phyloP scores from a whole-genome alignment of 163 green algal genomes.

The Dunaliella salina region DNA sequence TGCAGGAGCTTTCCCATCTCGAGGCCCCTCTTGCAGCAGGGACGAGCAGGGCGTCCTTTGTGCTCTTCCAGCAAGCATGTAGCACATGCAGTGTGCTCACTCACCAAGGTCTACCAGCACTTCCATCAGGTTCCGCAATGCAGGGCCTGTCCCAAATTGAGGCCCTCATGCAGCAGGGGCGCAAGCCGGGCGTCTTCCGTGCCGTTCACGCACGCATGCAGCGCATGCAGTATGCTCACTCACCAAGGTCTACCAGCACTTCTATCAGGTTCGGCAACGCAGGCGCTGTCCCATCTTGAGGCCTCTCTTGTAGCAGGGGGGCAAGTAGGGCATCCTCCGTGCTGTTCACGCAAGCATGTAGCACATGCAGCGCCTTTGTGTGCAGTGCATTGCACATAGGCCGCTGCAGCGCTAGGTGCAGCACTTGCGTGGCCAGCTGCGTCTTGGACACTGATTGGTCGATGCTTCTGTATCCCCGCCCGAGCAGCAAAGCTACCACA shows the following conservation, averaged over 20 bases:
- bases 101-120: background rate
- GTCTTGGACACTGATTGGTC: slow-evolving; percentile 22
- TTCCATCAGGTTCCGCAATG: background rate
- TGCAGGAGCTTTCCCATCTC: background rate
- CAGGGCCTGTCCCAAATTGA: background rate
- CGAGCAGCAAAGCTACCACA: slow-evolving; percentile 31
- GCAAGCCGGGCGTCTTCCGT: slow-evolving; percentile 22
- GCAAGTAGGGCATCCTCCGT: slow-evolving; percentile 23
- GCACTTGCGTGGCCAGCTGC: slow-evolving; percentile 19
- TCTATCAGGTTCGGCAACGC: background rate
- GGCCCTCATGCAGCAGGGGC: slow-evolving; percentile 25
- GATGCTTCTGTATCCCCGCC: slow-evolving; percentile 10
- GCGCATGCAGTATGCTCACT: slow-evolving; percentile 27
- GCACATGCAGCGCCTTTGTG: slow-evolving; percentile 30
- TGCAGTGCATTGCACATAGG: slow-evolving; percentile 33
- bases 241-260: background rate
- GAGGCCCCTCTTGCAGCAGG: slow-evolving; percentile 24
- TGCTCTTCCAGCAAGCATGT: slow-evolving; percentile 22
- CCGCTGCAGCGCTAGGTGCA: slow-evolving; percentile 26
- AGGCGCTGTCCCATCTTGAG: background rate
- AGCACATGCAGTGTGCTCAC: slow-evolving; percentile 35
- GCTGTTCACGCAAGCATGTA: slow-evolving; percentile 25
- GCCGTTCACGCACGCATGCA: slow-evolving; percentile 25
- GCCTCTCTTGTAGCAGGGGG: slow-evolving; percentile 25
- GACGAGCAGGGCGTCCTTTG: slow-evolving; percentile 21